phyloP scores from a whole-genome alignment of 169 alveolate genomes.

The Plasmodium cynomolgi region DNA sequence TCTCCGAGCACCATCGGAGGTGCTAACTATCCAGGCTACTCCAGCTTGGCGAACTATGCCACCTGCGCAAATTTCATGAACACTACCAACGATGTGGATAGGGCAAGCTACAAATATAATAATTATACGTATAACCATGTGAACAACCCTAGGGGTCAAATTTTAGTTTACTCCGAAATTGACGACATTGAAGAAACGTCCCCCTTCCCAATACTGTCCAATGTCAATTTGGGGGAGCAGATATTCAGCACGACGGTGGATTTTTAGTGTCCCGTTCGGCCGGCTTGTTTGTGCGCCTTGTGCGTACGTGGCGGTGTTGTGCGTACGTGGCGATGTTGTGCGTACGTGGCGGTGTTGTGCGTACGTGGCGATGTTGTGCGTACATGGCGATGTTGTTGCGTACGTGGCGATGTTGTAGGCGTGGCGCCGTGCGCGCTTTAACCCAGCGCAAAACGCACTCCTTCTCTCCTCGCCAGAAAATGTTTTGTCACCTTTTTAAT shows the following conservation, averaged over 20 bases:
- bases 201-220: constrained; percentile 46
- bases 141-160: not conserved
- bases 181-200: constrained; percentile 73
- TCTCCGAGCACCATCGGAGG: not conserved
- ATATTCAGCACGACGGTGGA: constrained; percentile 70
- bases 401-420: not conserved
- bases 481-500: not conserved
- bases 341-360: not conserved
- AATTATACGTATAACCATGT: constrained; percentile 22
- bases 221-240: constrained; percentile 65
- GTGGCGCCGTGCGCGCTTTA: not conserved
- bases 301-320: not conserved
- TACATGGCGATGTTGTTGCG: not conserved
- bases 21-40: not conserved
- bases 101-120: constrained; percentile 11
- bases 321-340: not conserved
- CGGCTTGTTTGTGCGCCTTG: not conserved
- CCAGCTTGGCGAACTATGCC: not conserved
- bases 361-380: not conserved
- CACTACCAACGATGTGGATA: not conserved
- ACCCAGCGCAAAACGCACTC: not conserved
- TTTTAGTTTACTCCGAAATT: constrained; percentile 48
- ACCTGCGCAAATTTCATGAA: not conserved
- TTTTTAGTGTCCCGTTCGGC: constrained; percentile 2
- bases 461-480: not conserved